phyloP scores from a whole-genome alignment of 257 asterid species.

The Primulina tabacum region DNA sequence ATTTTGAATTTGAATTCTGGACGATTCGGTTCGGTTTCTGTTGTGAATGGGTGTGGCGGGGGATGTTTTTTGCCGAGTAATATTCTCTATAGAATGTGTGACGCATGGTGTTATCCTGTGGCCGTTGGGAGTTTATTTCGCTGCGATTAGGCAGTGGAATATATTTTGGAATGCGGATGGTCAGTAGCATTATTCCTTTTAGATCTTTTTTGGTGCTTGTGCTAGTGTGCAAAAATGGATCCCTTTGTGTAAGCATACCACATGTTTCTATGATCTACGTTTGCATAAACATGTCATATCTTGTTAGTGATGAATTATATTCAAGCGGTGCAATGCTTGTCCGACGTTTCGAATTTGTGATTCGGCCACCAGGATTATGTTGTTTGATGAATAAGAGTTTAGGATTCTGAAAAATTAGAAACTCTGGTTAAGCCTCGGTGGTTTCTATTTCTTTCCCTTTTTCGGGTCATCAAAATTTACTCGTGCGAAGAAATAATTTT shows the following conservation, averaged over 20 bases:
- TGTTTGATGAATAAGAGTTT: constrained; percentile 20
- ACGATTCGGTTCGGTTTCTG: constrained; percentile 2
- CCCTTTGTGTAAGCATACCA: background rate
- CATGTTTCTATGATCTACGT: background rate
- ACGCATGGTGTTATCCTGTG: background rate
- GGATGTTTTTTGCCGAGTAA: background rate
- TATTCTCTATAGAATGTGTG: background rate
- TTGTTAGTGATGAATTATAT: background rate
- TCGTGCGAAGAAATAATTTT: background rate
- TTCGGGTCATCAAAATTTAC: background rate
- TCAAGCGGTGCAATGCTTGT: too few relatives aligned
- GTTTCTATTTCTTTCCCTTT: background rate
- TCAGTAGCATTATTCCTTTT: background rate
- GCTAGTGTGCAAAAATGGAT: background rate
- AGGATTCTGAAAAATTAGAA: constrained; percentile 13
- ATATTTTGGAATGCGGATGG: background rate
- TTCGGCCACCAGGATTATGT: background rate
- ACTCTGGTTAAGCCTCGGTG: background rate
- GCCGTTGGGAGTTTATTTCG: background rate
- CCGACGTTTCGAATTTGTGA: background rate
- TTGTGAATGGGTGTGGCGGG: constrained; percentile 13
- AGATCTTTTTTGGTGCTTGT: background rate
- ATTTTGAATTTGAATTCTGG: background rate
- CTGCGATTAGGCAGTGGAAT: background rate
- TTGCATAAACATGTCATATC: background rate